Evolutionary conservation across 2,329 filamentous ascomycete genomes (phyloP).

Genomic region (Rugonectria rugulosa): DNA sequence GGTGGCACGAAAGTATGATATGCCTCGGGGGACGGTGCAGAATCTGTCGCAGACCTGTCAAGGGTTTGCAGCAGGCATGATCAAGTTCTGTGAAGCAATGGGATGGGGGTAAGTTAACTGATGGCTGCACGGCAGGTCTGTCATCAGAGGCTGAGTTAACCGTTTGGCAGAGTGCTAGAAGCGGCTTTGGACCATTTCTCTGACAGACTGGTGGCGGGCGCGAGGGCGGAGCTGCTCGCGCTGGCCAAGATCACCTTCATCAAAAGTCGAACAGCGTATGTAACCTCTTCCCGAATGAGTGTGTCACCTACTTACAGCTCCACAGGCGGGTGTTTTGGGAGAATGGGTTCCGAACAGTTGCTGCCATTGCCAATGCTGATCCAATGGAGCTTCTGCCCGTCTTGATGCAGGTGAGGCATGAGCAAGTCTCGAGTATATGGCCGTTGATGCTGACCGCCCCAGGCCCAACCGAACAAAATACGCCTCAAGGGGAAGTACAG

Average conservation of each 20-base stretch:
- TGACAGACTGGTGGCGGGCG: slow-evolving; percentile 76
- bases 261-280: slow-evolving; percentile 76
- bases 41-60: slow-evolving; percentile 77
- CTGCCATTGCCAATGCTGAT: slow-evolving; percentile 73
- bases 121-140: neutral
- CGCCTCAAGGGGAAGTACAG: slow-evolving; percentile 63
- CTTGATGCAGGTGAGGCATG: slow-evolving; percentile 68
- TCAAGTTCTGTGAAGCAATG: slow-evolving; percentile 82
- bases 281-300: slow-evolving; percentile 1
- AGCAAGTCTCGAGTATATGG: neutral
- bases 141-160: slow-evolving; percentile 25
- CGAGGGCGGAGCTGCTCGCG: slow-evolving; percentile 73
- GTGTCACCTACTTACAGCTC: slow-evolving; percentile 11
- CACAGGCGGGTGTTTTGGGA: slow-evolving; percentile 71
- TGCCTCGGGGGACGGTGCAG: slow-evolving; percentile 74
- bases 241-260: slow-evolving; percentile 77
- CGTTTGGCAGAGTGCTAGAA: slow-evolving; percentile 64
- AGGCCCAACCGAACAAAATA: slow-evolving; percentile 73
- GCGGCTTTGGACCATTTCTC: slow-evolving; percentile 79
- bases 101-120: slow-evolving; percentile 66
- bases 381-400: slow-evolving; percentile 73
- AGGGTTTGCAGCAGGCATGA: slow-evolving; percentile 80
- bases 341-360: slow-evolving; percentile 75
- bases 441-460: neutral
- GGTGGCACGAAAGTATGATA: slow-evolving; percentile 74